A percentile compares a stretch with the other conserved stretches of the same genome.
Conservation (phyloP, 1,139 yeast genomes). For the Blastobotrys proliferans region DNA sequence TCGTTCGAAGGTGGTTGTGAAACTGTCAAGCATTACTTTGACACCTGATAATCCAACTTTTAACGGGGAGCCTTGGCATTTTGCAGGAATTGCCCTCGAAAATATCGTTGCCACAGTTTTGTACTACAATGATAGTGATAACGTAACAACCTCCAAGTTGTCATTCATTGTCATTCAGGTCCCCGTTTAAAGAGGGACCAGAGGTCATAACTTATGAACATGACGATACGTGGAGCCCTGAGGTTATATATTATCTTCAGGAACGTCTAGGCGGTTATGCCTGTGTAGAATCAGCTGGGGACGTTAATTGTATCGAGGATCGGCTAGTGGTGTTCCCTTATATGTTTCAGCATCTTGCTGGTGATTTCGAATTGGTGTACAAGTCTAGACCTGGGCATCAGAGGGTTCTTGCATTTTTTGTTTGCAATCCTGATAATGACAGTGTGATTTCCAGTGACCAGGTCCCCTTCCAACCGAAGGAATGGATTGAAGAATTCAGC, state of each 20-base stretch:
- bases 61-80: slow-evolving; percentile 46
- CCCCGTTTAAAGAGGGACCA: slow-evolving; percentile 21
- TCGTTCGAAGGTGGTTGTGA: slow-evolving; percentile 41
- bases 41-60: slow-evolving; percentile 43
- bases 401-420: slow-evolving; percentile 42
- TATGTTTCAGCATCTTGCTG: slow-evolving; percentile 41
- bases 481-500: slow-evolving; percentile 29
- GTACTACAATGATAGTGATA: slow-evolving; percentile 44
- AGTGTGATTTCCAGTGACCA: slow-evolving; percentile 34
- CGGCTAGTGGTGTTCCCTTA: slow-evolving; percentile 42
- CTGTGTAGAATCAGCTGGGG: slow-evolving; percentile 32
- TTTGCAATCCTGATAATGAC: slow-evolving; percentile 42
- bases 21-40: slow-evolving; percentile 39
- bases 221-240: slow-evolving; percentile 33
- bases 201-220: slow-evolving; percentile 41
- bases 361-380: slow-evolving; percentile 40
- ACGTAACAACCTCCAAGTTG: slow-evolving; percentile 39
- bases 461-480: slow-evolving; percentile 43
- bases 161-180: slow-evolving; percentile 39
- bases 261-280: neutral
- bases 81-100: slow-evolving; percentile 44
- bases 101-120: slow-evolving; percentile 43
- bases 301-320: slow-evolving; percentile 33
- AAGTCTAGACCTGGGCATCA: slow-evolving; percentile 39
- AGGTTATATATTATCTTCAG: slow-evolving; percentile 33